phyloP scores from a whole-genome alignment of 139 green algal genomes.

The Ettlia oleoabundans region DNA sequence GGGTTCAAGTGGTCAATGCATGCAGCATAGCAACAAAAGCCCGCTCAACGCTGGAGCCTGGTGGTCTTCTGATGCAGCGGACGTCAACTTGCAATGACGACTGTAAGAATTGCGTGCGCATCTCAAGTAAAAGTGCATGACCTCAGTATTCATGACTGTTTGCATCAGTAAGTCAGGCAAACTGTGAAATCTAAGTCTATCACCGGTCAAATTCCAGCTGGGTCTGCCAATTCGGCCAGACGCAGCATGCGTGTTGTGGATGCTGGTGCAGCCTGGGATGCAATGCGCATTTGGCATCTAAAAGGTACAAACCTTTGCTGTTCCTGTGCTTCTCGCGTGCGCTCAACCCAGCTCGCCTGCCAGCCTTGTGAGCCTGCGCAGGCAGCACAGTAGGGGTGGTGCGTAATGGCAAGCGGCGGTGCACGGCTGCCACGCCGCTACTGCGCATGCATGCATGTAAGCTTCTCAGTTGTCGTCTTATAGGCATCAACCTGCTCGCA shows the following conservation, averaged over 20 bases:
- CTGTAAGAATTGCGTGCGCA: no score
- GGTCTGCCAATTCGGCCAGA: no score
- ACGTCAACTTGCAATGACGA: no score
- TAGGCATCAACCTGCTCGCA: background rate
- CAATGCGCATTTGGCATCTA: no score
- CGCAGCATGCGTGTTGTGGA: no score
- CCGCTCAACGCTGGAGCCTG: no score
- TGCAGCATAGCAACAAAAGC: no score
- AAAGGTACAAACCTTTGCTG: conserved; percentile 55
- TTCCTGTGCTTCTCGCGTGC: conserved; percentile 75
- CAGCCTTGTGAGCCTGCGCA: conserved; percentile 82
- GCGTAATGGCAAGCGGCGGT: background rate
- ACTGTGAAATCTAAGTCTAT: conserved; percentile 40
- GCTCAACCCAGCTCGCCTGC: conserved; percentile 70
- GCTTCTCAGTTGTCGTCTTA: background rate
- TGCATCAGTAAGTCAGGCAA: conserved; percentile 30
- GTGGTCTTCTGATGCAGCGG: no score
- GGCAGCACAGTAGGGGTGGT: background rate
- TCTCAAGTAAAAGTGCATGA: no score
- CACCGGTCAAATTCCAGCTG: background rate
- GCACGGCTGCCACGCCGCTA: background rate
- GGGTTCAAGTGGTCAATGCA: no score
- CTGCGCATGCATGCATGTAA: background rate
- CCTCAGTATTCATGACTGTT: no score
- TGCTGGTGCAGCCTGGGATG: no score